These are phyloP conservation scores for Paecilomyces dactylethromorphus DNA, from an alignment of 2,329 filamentous ascomycete species.

Conservation along the genomic window DNA sequence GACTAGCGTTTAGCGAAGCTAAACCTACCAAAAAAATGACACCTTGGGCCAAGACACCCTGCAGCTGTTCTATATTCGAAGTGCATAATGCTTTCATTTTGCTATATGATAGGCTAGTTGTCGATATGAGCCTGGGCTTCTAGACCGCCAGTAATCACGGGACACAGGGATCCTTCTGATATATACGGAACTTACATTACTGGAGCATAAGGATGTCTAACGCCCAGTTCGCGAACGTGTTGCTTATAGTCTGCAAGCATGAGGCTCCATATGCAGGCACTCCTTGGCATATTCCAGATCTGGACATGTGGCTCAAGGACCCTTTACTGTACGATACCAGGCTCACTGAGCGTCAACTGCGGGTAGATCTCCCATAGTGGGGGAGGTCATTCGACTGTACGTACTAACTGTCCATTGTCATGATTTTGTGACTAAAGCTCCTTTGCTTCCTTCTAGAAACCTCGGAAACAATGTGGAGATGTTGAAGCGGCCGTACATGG, in stretches of 20 bases:
- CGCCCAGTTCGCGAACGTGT: background rate
- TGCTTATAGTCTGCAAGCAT: background rate
- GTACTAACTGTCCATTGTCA: background rate
- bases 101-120: background rate
- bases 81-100: background rate
- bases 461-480: background rate
- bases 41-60: background rate
- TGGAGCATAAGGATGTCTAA: background rate
- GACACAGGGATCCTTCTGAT: background rate
- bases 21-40: background rate
- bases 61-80: background rate
- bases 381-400: background rate
- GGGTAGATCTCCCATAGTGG: background rate
- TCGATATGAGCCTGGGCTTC: background rate
- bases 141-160: background rate
- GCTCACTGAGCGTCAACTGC: background rate
- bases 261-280: background rate
- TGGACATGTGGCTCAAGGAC: background rate
- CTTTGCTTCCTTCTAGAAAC: background rate
- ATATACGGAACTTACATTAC: background rate
- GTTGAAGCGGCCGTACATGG: background rate
- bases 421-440: background rate
- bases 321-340: background rate
- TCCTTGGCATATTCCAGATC: background rate
- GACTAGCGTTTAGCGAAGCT: background rate